Conservation (phyloP, 2,329 filamentous ascomycete genomes). For the Aspergillus melleus region DNA sequence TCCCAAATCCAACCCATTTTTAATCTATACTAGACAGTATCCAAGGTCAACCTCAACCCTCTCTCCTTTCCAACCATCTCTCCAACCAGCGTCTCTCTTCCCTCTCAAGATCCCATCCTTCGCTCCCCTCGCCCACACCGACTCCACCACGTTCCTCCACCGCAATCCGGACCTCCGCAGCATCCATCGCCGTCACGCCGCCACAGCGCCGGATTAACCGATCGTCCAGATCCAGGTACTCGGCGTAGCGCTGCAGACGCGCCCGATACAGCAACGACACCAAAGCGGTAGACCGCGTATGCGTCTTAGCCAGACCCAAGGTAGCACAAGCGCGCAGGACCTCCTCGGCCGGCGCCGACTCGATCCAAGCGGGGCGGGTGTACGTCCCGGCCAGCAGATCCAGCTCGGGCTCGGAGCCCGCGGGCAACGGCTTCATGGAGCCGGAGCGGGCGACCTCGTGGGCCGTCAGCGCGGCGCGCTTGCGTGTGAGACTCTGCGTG, state of each 20-base stretch:
- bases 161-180: conserved; percentile 67
- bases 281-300: conserved; percentile 46
- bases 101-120: conserved; percentile 26
- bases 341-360: conserved; percentile 21
- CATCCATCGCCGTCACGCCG: conserved; percentile 58
- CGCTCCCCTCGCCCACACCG: conserved; percentile 27
- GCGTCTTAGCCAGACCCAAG: conserved; percentile 32
- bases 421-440: conserved; percentile 13
- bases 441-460: conserved; percentile 19
- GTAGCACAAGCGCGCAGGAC: conserved; percentile 37
- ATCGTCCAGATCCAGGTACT: conserved; percentile 72
- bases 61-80: conserved; percentile 32
- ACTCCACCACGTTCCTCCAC: conserved; percentile 65
- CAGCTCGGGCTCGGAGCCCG: conserved; percentile 31
- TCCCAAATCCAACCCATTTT: too few relatives aligned
- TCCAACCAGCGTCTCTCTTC: conserved; percentile 39
- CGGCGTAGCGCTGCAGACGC: conserved; percentile 55
- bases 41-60: background rate
- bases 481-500: conserved; percentile 51
- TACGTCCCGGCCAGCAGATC: conserved; percentile 25
- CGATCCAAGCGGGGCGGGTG: conserved; percentile 21
- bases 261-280: conserved; percentile 50
- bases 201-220: conserved; percentile 64
- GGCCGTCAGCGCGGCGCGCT: conserved; percentile 24
- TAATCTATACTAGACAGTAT: background rate